Conservation (phyloP, 306 rosid species). For the Vicia villosa region DNA sequence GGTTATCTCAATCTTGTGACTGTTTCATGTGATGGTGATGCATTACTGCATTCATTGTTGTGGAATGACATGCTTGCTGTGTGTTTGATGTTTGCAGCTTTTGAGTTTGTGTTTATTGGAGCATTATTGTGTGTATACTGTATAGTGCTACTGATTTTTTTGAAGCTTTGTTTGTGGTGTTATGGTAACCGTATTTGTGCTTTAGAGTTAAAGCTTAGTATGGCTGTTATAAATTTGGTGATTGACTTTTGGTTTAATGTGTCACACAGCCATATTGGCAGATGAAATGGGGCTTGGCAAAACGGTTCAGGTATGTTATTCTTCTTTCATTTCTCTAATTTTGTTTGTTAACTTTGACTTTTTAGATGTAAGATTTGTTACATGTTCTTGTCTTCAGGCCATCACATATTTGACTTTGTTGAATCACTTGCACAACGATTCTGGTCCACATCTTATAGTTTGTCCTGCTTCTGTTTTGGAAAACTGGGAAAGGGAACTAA, state of each 20-base stretch:
- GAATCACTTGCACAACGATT: slow-evolving; percentile 79
- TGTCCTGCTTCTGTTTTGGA: slow-evolving; percentile 99
- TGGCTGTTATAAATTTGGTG: slow-evolving; percentile 8
- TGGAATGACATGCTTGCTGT: slow-evolving; percentile 13
- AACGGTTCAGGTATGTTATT: slow-evolving; percentile 74
- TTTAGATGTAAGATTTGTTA: slow-evolving; percentile 32
- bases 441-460: slow-evolving; percentile 96
- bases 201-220: slow-evolving; percentile 13
- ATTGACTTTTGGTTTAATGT: slow-evolving; percentile 39
- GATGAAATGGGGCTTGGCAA: slow-evolving; percentile 99
- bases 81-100: slow-evolving; percentile 14
- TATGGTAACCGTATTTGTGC: not conserved
- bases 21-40: not conserved
- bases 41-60: not conserved
- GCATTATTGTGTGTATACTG: not conserved
- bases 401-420: slow-evolving; percentile 79
- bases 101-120: slow-evolving; percentile 14
- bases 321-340: slow-evolving; percentile 30
- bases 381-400: slow-evolving; percentile 62
- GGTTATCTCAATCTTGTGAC: slow-evolving; percentile 13
- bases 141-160: not conserved
- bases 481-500: slow-evolving; percentile 97
- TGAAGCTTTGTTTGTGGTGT: slow-evolving; percentile 4
- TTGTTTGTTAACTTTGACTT: slow-evolving; percentile 20
- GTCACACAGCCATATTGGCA: slow-evolving; percentile 86